phyloP scores from a whole-genome alignment of 139 green algal genomes.

The Coelastrella sp. region DNA sequence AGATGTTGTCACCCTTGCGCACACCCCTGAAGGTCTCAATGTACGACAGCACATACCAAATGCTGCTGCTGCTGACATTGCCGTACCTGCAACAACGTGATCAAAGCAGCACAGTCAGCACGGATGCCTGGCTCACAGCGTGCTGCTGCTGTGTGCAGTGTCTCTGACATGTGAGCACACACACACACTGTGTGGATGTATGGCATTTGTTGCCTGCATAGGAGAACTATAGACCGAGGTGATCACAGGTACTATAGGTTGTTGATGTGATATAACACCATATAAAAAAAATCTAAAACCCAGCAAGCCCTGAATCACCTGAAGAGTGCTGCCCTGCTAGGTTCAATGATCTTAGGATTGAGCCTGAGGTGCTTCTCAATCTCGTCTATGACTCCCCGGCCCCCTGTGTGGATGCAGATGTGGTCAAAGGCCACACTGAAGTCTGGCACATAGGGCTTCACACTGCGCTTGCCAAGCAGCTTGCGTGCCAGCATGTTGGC shows the following conservation, averaged over 20 bases:
- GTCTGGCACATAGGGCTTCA: conserved; percentile 94
- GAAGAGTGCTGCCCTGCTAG: conserved; percentile 83
- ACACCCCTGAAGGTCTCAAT: conserved; percentile 79
- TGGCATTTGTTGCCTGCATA: too few species aligned
- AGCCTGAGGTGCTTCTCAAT: conserved; percentile 95
- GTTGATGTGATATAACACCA: background rate
- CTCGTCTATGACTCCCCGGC: conserved; percentile 93
- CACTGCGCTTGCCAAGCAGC: conserved; percentile 49
- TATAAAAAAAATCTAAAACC: background rate
- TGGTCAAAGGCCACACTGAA: conserved; percentile 97
- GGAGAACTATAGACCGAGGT: background rate
- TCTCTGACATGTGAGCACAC: background rate
- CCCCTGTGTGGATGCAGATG: conserved; percentile 98
- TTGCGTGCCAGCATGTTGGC: conserved; percentile 90
- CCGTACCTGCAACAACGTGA: conserved; percentile 65
- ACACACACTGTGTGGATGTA: background rate
- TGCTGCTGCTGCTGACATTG: conserved; percentile 85
- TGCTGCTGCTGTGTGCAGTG: background rate
- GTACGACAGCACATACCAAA: conserved; percentile 87
- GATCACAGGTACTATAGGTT: background rate
- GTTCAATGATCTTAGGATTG: conserved; percentile 67
- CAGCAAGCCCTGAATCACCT: conserved; percentile 36
- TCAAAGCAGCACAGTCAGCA: background rate
- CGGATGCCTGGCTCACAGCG: too few species aligned
- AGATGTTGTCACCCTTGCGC: conserved; percentile 79